Evolutionary conservation across 139 green algal genomes (phyloP), one percentile per base, ranked within the genome.

Genomic region (Pseudopediastrum boryanum): DNA sequence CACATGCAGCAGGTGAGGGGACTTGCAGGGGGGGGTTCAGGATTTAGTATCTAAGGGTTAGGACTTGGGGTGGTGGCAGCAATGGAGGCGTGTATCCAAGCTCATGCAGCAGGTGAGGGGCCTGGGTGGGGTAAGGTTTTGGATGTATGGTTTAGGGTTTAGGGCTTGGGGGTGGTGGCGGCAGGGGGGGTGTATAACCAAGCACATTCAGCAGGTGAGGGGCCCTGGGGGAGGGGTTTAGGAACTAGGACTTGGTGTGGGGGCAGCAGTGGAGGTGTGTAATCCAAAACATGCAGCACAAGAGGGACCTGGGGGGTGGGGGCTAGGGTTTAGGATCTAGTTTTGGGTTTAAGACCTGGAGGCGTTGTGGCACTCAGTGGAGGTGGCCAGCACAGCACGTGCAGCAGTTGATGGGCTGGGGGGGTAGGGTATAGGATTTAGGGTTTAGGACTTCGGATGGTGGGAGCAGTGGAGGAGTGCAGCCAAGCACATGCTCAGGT

Each of bases 101-200:
- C 46, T 27, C 68, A 76, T 29, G 27, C 33, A 2, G 27, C 44
- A 61, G 68, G 68, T 76, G 27, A 31, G 35, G n/a, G n/a, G n/a
- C n/a, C n/a, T 41, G 42, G 61, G 5, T 19, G 7, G 25, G 42
- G 13, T n/a, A 12, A 48, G 21, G 12, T 39, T 4, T 35, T 9
- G 4, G 61, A 7, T 29, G n/a, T 42, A 70, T 27, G 35, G 38
- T 67, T 12, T 67, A 29, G 38, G 35, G 58, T 10, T n/a, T n/a
- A n/a, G n/a, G n/a, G 16, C 54, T 59, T 31, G n/a, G 71, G 71
- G 25, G 4, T 56, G 36, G 6, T 78, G 5, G 54, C 39, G 38
- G 71, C 71, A 25, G 31, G 68, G 10, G 35, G 42, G n/a, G 25
- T 78, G 21, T 54, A 70, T 13, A 56, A 70, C 5, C 31, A 76